These are phyloP conservation scores for Grigorovia jiainica DNA, from an alignment of 805 yeast species.

Conservation along the genomic window DNA sequence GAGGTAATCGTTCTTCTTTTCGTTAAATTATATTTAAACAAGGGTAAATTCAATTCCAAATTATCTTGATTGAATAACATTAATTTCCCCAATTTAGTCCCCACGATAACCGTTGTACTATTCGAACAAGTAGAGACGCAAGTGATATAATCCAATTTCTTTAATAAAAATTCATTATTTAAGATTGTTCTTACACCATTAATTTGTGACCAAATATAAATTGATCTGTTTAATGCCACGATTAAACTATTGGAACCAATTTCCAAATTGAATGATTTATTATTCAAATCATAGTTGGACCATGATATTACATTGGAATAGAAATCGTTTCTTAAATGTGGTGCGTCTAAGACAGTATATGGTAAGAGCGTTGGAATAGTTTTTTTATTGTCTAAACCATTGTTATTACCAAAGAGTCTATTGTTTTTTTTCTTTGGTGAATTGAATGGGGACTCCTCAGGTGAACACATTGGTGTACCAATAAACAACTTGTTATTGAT, in stretches of 20 bases:
- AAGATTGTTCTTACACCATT: slow-evolving; percentile 37
- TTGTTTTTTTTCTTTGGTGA: slow-evolving; percentile 18
- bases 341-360: slow-evolving; percentile 53
- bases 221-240: slow-evolving; percentile 54
- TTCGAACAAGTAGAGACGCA: slow-evolving; percentile 46
- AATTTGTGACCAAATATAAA: slow-evolving; percentile 53
- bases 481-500: too few species aligned
- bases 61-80: slow-evolving; percentile 34
- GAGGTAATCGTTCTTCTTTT: slow-evolving; percentile 5
- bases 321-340: slow-evolving; percentile 64
- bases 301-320: slow-evolving; percentile 70
- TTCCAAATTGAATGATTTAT: slow-evolving; percentile 7
- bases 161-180: slow-evolving; percentile 28
- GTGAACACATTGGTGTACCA: too few species aligned
- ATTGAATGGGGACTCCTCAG: background rate
- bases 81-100: slow-evolving; percentile 49
- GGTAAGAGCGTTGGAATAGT: slow-evolving; percentile 27
- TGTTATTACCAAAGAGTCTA: background rate
- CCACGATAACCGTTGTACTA: slow-evolving; percentile 39
- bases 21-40: slow-evolving; percentile 16
- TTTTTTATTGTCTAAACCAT: too few species aligned
- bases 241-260: too few species aligned
- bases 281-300: slow-evolving; percentile 38
- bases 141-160: slow-evolving; percentile 36
- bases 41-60: slow-evolving; percentile 6